These are phyloP conservation scores for Metschnikowia corniflorae DNA, from an alignment of 805 yeast genomes.

Conservation along the genomic window DNA sequence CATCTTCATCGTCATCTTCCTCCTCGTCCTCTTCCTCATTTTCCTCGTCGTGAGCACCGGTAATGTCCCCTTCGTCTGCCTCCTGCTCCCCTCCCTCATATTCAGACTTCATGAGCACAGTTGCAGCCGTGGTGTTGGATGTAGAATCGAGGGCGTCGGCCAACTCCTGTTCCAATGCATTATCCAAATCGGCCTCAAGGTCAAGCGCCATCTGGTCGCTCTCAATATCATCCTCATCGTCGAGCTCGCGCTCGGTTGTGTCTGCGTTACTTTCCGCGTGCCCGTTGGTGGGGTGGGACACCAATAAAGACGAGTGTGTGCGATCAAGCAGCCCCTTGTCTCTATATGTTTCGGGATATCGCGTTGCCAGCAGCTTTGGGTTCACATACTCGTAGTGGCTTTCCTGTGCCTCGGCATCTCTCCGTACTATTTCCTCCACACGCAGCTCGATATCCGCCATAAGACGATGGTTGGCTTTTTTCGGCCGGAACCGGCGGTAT, in stretches of 20 bases:
- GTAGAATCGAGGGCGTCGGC: conserved; percentile 50
- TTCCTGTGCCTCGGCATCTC: conserved; percentile 83
- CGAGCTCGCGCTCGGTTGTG: conserved; percentile 2
- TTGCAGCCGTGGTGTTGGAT: conserved; percentile 19
- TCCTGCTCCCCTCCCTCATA: conserved; percentile 14
- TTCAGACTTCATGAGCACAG: conserved; percentile 19
- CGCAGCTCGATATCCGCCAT: conserved; percentile 74
- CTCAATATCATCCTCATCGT: conserved; percentile 19
- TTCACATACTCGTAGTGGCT: conserved; percentile 73
- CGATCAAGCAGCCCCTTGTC: background rate
- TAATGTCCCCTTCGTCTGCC: conserved; percentile 5
- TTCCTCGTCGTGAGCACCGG: conserved; percentile 29
- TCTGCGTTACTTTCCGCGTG: background rate
- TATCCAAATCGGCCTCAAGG: conserved; percentile 30
- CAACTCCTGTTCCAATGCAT: conserved; percentile 53
- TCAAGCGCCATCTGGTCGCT: conserved; percentile 35
- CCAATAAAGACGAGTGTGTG: background rate
- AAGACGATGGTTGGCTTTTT: conserved; percentile 64
- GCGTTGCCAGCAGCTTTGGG: conserved; percentile 28
- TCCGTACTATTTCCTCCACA: conserved; percentile 69
- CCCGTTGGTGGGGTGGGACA: background rate
- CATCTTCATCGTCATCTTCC: conserved; percentile 49
- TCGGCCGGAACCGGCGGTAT: conserved; percentile 64
- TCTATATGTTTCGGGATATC: background rate
- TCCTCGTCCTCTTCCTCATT: conserved; percentile 37